phyloP scores from a whole-genome alignment of 2,329 filamentous ascomycete genomes.

The Aureobasidium sp. region DNA sequence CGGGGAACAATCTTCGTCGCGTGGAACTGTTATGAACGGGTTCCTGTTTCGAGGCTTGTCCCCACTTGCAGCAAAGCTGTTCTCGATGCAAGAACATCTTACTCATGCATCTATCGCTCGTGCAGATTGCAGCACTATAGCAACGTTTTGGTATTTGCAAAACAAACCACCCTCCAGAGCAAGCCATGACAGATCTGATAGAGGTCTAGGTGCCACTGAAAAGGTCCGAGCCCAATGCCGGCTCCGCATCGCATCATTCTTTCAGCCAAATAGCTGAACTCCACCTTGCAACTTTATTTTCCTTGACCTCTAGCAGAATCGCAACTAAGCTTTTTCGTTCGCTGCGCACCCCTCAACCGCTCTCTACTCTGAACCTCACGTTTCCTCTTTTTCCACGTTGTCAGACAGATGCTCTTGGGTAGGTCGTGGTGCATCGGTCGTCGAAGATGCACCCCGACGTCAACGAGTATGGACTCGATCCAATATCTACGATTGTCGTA shows the following conservation, averaged over 20 bases:
- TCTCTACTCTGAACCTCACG: not conserved
- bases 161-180: not conserved
- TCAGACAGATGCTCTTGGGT: not conserved
- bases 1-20: not conserved
- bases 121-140: no score
- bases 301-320: not conserved
- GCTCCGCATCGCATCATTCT: not conserved
- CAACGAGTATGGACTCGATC: constrained; percentile 1
- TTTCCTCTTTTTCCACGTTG: not conserved
- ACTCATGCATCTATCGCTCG: not conserved
- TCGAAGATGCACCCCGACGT: constrained; percentile 12
- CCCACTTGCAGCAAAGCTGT: not conserved
- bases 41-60: not conserved
- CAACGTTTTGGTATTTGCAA: not conserved
- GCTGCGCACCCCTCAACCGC: not conserved
- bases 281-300: not conserved
- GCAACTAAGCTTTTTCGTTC: not conserved
- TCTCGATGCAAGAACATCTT: not conserved
- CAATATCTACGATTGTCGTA: not conserved
- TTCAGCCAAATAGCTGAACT: not conserved
- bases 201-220: not conserved
- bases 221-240: not conserved
- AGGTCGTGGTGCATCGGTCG: not conserved
- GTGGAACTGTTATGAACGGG: not conserved
- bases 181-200: not conserved